A percentile compares a stretch with the other conserved stretches of the same genome.
phyloP scores from a whole-genome alignment of 2,329 filamentous ascomycete genomes.

The Fusarium redolens region DNA sequence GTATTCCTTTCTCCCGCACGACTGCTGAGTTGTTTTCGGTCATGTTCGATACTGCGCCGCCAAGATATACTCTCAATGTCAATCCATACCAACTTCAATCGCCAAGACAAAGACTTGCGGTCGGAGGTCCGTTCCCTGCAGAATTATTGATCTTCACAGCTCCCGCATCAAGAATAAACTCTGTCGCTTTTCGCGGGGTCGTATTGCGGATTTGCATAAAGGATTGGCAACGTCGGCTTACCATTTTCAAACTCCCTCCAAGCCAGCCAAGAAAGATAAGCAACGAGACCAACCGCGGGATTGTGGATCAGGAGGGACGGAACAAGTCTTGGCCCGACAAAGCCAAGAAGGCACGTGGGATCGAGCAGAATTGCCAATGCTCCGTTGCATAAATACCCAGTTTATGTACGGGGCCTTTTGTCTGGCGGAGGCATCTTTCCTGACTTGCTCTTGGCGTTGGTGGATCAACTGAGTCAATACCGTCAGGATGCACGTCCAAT shows the following conservation, averaged over 20 bases:
- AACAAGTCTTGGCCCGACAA: conserved; percentile 1
- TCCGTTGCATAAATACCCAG: background rate
- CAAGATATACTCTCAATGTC: background rate
- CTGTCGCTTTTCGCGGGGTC: background rate
- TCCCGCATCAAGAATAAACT: background rate
- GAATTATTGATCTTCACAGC: background rate
- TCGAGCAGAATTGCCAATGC: no score
- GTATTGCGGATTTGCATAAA: background rate
- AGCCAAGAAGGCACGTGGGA: background rate
- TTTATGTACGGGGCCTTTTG: background rate
- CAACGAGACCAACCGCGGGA: background rate
- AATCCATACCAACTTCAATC: background rate
- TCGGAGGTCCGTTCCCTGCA: background rate
- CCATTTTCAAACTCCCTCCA: background rate
- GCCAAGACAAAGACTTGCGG: accelerated
- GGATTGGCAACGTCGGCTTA: background rate
- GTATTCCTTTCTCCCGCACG: background rate
- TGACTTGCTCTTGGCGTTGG: background rate
- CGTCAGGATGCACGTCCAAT: background rate
- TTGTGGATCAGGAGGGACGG: background rate
- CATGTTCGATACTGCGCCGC: background rate
- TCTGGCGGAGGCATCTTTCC: background rate
- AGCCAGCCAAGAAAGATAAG: background rate
- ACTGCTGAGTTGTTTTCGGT: background rate
- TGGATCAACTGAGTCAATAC: background rate